Evolutionary conservation across 805 yeast species (phyloP).

Genomic region (Cyberlindnera nakhonratchasimensis): DNA sequence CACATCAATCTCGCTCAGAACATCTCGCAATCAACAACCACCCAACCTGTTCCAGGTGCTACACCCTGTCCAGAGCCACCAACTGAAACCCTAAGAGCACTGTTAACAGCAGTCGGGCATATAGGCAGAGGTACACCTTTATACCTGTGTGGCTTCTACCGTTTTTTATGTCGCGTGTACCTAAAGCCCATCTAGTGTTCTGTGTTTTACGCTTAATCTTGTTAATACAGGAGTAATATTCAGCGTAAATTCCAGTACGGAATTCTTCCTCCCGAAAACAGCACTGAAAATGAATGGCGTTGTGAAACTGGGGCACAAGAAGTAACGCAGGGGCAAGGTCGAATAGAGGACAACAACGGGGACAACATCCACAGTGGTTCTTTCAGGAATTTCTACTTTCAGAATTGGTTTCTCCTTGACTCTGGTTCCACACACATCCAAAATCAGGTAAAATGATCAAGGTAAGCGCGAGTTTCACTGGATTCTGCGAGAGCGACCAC

Average conservation of each 20-base stretch:
- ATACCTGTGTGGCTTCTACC: not conserved
- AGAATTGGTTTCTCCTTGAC: not conserved
- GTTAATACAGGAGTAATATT: not conserved
- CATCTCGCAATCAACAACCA: too few relatives aligned
- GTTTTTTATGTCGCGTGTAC: not conserved
- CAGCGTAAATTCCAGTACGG: not conserved
- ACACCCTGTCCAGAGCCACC: too few relatives aligned
- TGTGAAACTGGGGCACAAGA: slow-evolving; percentile 7
- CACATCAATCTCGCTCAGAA: too few relatives aligned
- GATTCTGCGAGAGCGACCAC: not conserved
- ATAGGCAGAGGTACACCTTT: not conserved
- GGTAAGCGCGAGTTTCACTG: not conserved
- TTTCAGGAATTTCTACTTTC: not conserved
- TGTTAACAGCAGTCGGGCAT: not conserved
- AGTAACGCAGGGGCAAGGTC: slow-evolving; percentile 2
- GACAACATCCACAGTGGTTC: not conserved
- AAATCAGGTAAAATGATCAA: slow-evolving; percentile 2
- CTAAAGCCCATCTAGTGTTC: not conserved
- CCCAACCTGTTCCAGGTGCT: too few relatives aligned
- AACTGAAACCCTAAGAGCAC: not conserved
- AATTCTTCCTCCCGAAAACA: not conserved
- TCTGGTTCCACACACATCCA: not conserved
- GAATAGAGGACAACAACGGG: not conserved
- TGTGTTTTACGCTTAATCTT: not conserved
- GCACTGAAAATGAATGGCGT: slow-evolving; percentile 4